These are phyloP conservation scores for Ensete glaucum DNA, from an alignment of 176 grass and related monocot genomes.

Conservation along the genomic window DNA sequence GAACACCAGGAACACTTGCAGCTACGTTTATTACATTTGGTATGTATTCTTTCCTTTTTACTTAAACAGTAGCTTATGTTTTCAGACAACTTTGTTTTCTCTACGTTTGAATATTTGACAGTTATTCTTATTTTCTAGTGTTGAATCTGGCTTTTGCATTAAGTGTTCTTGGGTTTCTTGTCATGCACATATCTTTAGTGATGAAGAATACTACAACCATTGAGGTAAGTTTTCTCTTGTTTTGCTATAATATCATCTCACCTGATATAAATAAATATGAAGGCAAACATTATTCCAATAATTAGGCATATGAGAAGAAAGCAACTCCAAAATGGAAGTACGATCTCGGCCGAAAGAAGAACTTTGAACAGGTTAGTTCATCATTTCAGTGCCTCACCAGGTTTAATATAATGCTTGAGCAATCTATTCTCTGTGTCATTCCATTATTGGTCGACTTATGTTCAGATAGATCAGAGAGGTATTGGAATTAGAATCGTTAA, in stretches of 20 bases:
- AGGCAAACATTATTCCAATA: slow-evolving; percentile 10
- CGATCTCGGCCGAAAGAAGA: slow-evolving; percentile 84
- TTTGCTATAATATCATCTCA: slow-evolving; percentile 5
- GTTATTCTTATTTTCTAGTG: slow-evolving; percentile 40
- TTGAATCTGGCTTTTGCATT: slow-evolving; percentile 84
- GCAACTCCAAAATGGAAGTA: slow-evolving; percentile 76
- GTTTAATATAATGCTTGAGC: too few relatives aligned
- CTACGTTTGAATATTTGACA: neutral
- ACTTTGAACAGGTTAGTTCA: slow-evolving; percentile 73
- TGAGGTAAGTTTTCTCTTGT: slow-evolving; percentile 44
- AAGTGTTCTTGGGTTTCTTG: slow-evolving; percentile 82
- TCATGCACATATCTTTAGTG: slow-evolving; percentile 93
- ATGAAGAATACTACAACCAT: slow-evolving; percentile 80
- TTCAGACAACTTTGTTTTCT: slow-evolving; percentile 12
- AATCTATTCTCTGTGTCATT: neutral
- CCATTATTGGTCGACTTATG: neutral
- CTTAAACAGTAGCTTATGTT: neutral
- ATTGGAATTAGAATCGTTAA: neutral
- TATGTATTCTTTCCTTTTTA: slow-evolving; percentile 27
- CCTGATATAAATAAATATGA: neutral
- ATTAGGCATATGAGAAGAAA: slow-evolving; percentile 95
- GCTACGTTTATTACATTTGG: slow-evolving; percentile 91
- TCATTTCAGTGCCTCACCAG: neutral
- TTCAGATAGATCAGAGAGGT: neutral
- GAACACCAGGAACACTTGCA: slow-evolving; percentile 82